These are phyloP conservation scores for Chrysoporthe cubensis DNA, from an alignment of 2,329 filamentous ascomycete genomes.

Conservation along the genomic window DNA sequence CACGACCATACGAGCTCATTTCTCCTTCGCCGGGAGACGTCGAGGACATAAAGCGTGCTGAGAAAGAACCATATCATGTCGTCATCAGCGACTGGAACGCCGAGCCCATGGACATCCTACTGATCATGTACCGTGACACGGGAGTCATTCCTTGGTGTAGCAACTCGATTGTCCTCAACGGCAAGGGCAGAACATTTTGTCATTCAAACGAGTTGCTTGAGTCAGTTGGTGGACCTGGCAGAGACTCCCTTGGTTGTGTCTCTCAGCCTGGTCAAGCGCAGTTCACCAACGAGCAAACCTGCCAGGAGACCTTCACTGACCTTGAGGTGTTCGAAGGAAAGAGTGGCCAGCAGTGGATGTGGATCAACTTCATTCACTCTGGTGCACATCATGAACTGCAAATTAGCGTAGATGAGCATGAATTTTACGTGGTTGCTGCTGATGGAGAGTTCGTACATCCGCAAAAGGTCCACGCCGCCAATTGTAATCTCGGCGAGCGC, in stretches of 20 bases:
- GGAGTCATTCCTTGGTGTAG: conserved; percentile 30
- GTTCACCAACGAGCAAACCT: conserved; percentile 26
- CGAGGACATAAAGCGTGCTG: conserved; percentile 24
- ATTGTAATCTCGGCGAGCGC: conserved; percentile 30
- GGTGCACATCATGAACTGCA: conserved; percentile 29
- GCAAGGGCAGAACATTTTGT: conserved; percentile 28
- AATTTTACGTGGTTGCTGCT: conserved; percentile 30
- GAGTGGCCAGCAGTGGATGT: conserved; percentile 23
- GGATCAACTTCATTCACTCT: conserved; percentile 31
- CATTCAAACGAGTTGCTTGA: conserved; percentile 24
- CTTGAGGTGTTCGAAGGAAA: conserved; percentile 29
- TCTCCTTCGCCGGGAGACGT: conserved; percentile 22
- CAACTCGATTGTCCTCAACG: conserved; percentile 29
- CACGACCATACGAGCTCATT: conserved; percentile 28
- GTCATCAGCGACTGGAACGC: conserved; percentile 31
- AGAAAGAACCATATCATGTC: conserved; percentile 27
- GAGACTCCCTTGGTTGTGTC: conserved; percentile 27
- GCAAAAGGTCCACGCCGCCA: conserved; percentile 29
- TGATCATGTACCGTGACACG: conserved; percentile 29
- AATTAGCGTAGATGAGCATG: conserved; percentile 30
- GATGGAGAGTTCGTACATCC: conserved; percentile 31
- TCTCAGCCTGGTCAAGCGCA: conserved; percentile 18
- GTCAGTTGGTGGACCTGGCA: conserved; percentile 21
- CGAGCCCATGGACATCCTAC: conserved; percentile 30
- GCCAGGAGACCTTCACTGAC: conserved; percentile 24